A percentile compares a stretch with the other conserved stretches of the same genome.
phyloP scores from a whole-genome alignment of 2,329 filamentous ascomycete species.

The Xylariaceae sp. region DNA sequence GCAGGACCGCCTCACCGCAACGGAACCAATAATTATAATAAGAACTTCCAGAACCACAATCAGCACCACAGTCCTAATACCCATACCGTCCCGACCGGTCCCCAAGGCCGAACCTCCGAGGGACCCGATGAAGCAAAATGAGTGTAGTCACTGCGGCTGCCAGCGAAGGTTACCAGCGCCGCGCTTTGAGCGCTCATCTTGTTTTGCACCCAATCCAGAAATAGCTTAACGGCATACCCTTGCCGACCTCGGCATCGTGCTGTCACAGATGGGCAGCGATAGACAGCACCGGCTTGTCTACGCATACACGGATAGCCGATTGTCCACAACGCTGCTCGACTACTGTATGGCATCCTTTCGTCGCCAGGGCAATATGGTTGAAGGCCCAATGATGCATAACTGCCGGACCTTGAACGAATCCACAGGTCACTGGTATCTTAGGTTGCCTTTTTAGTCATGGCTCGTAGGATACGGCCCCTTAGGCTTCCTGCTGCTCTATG shows the following conservation, averaged over 20 bases:
- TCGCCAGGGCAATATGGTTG: slow-evolving; percentile 19
- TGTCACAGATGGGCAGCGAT: slow-evolving; percentile 7
- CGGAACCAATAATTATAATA: slow-evolving; percentile 48
- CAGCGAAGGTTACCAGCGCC: slow-evolving; percentile 28
- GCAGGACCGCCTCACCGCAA: slow-evolving; percentile 53
- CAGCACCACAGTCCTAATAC: slow-evolving; percentile 37
- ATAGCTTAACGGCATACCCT: slow-evolving; percentile 21
- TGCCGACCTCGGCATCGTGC: slow-evolving; percentile 19
- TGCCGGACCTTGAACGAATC: slow-evolving; percentile 27
- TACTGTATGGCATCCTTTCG: slow-evolving; percentile 9
- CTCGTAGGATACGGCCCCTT: slow-evolving; percentile 30
- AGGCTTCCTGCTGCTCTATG: slow-evolving; percentile 23
- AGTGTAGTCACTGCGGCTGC: slow-evolving; percentile 20
- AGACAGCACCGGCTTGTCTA: slow-evolving; percentile 4
- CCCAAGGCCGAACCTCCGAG: slow-evolving; percentile 36
- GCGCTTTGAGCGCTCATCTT: slow-evolving; percentile 27
- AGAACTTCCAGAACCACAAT: slow-evolving; percentile 44
- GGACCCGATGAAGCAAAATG: slow-evolving; percentile 44
- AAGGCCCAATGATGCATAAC: slow-evolving; percentile 19
- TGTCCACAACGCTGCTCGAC: slow-evolving; percentile 7
- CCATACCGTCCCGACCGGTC: slow-evolving; percentile 33
- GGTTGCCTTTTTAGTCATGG: slow-evolving; percentile 26
- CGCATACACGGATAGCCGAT: slow-evolving; percentile 11
- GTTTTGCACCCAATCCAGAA: slow-evolving; percentile 28
- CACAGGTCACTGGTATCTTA: slow-evolving; percentile 26